These are phyloP conservation scores for Pseudozyma tsukubaensis DNA, from an alignment of 1,284 basidiomycete species.

Conservation along the genomic window DNA sequence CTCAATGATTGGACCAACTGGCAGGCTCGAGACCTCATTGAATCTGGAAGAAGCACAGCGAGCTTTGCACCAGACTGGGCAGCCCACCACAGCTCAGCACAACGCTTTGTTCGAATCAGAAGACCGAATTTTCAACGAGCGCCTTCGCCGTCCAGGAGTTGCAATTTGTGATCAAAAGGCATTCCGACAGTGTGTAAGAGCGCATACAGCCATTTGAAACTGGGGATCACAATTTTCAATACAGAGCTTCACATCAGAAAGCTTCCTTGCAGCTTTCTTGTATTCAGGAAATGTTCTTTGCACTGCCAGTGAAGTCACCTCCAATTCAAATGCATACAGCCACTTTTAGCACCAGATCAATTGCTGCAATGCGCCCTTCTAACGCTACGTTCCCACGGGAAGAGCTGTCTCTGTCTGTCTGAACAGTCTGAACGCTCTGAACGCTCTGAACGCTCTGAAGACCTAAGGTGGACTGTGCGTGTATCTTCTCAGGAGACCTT, in stretches of 20 bases:
- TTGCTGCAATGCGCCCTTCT: background rate
- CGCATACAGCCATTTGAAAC: background rate
- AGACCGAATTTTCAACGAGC: background rate
- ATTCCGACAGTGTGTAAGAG: too few species aligned
- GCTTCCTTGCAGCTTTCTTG: background rate
- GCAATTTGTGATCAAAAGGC: background rate
- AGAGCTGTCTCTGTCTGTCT: background rate
- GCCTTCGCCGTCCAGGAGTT: background rate
- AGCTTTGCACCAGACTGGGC: background rate
- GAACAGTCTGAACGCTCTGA: too few species aligned
- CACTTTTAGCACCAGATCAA: background rate
- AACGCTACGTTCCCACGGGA: background rate
- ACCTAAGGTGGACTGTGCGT: background rate
- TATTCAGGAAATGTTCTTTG: background rate
- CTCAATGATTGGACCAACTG: constrained; percentile 21
- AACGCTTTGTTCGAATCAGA: background rate
- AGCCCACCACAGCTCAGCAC: too few species aligned
- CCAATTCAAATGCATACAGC: background rate
- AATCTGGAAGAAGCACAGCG: constrained; percentile 30
- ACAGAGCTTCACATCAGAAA: background rate
- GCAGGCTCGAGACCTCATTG: constrained; percentile 4
- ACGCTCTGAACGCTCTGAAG: background rate
- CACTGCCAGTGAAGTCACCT: too few species aligned
- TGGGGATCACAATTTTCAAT: background rate
- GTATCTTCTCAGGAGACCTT: background rate